Conservation (phyloP, 2,329 filamentous ascomycete genomes). For the Geoglossum cookeanum region DNA sequence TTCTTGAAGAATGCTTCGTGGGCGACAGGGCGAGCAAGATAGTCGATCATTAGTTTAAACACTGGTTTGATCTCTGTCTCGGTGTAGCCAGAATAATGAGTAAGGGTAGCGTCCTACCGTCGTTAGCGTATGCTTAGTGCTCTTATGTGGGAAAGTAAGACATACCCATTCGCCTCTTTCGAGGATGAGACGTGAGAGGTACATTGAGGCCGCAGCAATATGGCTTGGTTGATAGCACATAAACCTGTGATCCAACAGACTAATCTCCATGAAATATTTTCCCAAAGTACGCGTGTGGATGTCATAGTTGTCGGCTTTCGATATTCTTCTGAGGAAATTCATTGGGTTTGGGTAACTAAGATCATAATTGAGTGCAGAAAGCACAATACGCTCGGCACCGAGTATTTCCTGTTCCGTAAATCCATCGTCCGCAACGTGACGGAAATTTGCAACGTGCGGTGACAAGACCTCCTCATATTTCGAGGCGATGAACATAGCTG, state of each 20-base stretch:
- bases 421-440: conserved; percentile 88
- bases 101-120: conserved; percentile 56
- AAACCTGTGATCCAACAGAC: conserved; percentile 85
- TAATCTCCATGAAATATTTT: conserved; percentile 97
- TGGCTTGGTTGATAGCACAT: conserved; percentile 78
- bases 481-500: conserved; percentile 97
- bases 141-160: conserved; percentile 16
- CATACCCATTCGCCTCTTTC: conserved; percentile 78
- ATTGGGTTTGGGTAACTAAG: conserved; percentile 98
- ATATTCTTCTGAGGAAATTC: conserved; percentile 98
- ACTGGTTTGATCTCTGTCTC: conserved; percentile 88
- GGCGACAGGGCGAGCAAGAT: conserved; percentile 71
- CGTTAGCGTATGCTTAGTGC: conserved; percentile 11
- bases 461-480: conserved; percentile 98
- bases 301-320: conserved; percentile 98
- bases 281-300: conserved; percentile 92
- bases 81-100: conserved; percentile 81
- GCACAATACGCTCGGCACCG: conserved; percentile 87
- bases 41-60: conserved; percentile 88
- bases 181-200: conserved; percentile 74
- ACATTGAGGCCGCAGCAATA: conserved; percentile 85
- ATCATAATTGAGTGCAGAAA: conserved; percentile 83
- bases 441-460: conserved; percentile 92
- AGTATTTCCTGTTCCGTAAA: conserved; percentile 92
- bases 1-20: conserved; percentile 99